Evolutionary conservation across 2,329 filamentous ascomycete genomes (phyloP).

Genomic region (Chaetomium sp.): DNA sequence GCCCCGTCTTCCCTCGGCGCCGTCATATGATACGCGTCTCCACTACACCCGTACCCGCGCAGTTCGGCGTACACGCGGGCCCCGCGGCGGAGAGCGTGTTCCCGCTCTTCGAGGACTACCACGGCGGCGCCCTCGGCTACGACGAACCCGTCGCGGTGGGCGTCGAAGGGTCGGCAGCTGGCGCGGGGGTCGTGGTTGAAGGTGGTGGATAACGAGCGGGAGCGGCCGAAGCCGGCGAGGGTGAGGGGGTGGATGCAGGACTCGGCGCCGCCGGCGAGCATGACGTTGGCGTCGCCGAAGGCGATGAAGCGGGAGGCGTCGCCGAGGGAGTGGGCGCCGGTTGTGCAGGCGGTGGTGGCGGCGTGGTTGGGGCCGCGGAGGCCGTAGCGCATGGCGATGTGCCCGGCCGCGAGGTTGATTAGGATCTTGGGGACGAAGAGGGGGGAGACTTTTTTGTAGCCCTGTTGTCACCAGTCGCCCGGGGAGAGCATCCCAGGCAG

Average conservation of each 20-base stretch:
- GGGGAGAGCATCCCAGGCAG: background rate
- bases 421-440: conserved; percentile 88
- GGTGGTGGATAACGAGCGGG: conserved; percentile 74
- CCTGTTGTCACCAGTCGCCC: conserved; percentile 42
- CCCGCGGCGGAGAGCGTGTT: conserved; percentile 74
- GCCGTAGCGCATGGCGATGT: conserved; percentile 87
- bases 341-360: conserved; percentile 91
- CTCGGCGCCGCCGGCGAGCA: conserved; percentile 93
- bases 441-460: conserved; percentile 88
- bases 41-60: conserved; percentile 81
- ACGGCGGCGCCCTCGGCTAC: conserved; percentile 89
- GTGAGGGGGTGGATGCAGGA: conserved; percentile 93
- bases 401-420: conserved; percentile 91
- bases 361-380: conserved; percentile 90
- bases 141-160: conserved; percentile 74
- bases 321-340: conserved; percentile 87
- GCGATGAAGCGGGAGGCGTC: conserved; percentile 90
- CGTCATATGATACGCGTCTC: conserved; percentile 90
- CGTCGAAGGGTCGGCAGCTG: conserved; percentile 84
- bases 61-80: conserved; percentile 85
- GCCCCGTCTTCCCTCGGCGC: conserved; percentile 76
- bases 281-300: conserved; percentile 87
- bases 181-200: conserved; percentile 66
- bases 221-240: conserved; percentile 83
- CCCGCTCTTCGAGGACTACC: conserved; percentile 79